phyloP scores from a whole-genome alignment of 1,284 basidiomycete species.

The Ganoderma lingzhi region DNA sequence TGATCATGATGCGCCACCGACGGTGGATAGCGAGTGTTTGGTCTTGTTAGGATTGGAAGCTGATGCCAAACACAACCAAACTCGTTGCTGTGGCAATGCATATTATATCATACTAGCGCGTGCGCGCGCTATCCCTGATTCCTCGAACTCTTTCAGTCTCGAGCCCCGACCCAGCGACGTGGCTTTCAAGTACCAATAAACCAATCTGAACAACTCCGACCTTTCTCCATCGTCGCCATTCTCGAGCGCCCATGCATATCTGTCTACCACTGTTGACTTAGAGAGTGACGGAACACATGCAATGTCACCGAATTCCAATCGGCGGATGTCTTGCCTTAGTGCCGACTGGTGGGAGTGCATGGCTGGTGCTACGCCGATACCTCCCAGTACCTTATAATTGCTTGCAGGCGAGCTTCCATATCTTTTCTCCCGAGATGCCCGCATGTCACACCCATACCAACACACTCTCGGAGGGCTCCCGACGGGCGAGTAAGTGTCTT shows the following conservation, averaged over 20 bases:
- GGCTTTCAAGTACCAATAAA: too few relatives aligned
- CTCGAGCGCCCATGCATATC: slow-evolving; percentile 60
- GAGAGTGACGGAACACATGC: background rate
- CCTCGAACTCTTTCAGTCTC: too few relatives aligned
- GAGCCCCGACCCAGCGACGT: too few relatives aligned
- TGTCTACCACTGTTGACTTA: too few relatives aligned
- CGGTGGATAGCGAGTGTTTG: background rate
- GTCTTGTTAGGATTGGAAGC: slow-evolving; percentile 1
- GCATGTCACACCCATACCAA: background rate
- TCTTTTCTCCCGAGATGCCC: background rate
- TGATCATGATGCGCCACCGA: too few relatives aligned
- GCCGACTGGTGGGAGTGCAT: too few relatives aligned
- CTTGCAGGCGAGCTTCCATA: background rate
- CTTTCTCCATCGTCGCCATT: slow-evolving; percentile 53
- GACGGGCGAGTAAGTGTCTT: background rate
- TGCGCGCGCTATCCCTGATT: too few relatives aligned
- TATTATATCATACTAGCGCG: too few relatives aligned
- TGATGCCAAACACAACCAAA: slow-evolving; percentile 1
- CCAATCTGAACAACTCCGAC: too few relatives aligned
- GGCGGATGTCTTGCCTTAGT: background rate
- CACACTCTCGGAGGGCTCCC: too few relatives aligned
- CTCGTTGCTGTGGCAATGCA: background rate
- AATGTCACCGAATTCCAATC: background rate
- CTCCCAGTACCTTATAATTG: background rate
- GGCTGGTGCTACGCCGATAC: too few relatives aligned